A percentile compares a stretch with the other conserved stretches of the same genome.
These are phyloP conservation scores for Colletotrichum sp. DNA, from an alignment of 2,329 filamentous ascomycete genomes.

Conservation along the genomic window DNA sequence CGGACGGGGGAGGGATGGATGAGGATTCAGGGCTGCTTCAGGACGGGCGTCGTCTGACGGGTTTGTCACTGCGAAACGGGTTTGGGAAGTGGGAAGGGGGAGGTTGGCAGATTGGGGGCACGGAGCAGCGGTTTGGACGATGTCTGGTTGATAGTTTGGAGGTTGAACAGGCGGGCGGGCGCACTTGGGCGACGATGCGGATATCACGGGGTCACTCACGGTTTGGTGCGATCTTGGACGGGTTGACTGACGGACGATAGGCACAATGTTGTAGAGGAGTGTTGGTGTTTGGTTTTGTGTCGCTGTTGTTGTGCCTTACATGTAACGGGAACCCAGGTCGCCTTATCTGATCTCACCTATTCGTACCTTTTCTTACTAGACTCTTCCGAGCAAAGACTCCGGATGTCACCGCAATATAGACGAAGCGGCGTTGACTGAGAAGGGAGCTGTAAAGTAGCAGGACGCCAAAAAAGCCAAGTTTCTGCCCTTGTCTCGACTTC, in stretches of 20 bases:
- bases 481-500: slow-evolving; percentile 8
- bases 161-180: no score
- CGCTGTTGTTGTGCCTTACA: not conserved
- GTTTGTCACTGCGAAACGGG: not conserved
- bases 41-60: not conserved
- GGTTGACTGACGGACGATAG: not conserved
- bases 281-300: not conserved
- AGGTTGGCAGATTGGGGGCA: not conserved
- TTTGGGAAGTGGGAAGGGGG: not conserved
- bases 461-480: not conserved
- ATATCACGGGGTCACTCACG: not conserved
- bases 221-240: not conserved
- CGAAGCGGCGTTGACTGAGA: not conserved
- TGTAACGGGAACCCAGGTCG: not conserved
- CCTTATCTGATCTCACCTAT: not conserved
- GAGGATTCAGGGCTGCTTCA: not conserved
- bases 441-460: not conserved
- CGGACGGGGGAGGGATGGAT: not conserved
- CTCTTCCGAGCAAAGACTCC: not conserved
- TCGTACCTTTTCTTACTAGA: not conserved
- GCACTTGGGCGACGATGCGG: not conserved
- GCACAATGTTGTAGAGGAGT: not conserved
- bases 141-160: not conserved
- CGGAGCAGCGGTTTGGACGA: not conserved
- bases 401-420: not conserved